Base-by-base conservation (phyloP, 1,284 basidiomycete species). In the Xanthoconium separans region DNA sequence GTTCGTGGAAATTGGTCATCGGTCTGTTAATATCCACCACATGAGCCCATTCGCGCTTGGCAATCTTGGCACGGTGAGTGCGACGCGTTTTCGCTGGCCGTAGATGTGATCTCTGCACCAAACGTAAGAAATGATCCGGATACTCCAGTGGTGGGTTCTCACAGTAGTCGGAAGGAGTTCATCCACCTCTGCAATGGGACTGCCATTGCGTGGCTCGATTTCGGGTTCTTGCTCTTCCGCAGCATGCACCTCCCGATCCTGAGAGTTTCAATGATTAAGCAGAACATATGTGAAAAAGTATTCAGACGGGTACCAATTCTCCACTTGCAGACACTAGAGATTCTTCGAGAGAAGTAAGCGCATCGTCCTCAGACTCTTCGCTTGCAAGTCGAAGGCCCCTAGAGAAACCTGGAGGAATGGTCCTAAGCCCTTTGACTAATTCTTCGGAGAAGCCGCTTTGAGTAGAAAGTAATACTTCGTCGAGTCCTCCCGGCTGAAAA, bases 31-130 rank as follows among this genome's bases (percentile, higher is more conserved):
- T 85, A 68, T 99, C 93, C 15, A 99, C 90, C 18, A 95, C 90
- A 76, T 98, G 97, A 2, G 96, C 97, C 97, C 97, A 99, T 61
- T 98, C 94, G 50, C 93, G 87, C 73, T 96, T 97, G 55, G 84
- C 80, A 4, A 83, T 67, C 46, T 78, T 74, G 9, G 72, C 58
- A 22, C 75, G 76, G 52, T 74, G 78, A 11, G 68, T 51, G 27
- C 72, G 74, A 51, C 73, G 73, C 9, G 76, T 58, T 51, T 76
- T 75, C 46, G 77, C 66, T 29, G 83, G 81, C 47, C 78, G 82
- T 29, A 90, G 70, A 63, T 85, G 79, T 20, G 78, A 75, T 48
- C 81, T 75, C 83, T 85, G 58, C 1, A 48, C 31, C 29, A 22
- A 47, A 39, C 4, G 42, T 66, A 51, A 66, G 53, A 40, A 44